These are phyloP conservation scores for Nicotiana rustica DNA, from an alignment of 305 asterid species.

Conservation along the genomic window DNA sequence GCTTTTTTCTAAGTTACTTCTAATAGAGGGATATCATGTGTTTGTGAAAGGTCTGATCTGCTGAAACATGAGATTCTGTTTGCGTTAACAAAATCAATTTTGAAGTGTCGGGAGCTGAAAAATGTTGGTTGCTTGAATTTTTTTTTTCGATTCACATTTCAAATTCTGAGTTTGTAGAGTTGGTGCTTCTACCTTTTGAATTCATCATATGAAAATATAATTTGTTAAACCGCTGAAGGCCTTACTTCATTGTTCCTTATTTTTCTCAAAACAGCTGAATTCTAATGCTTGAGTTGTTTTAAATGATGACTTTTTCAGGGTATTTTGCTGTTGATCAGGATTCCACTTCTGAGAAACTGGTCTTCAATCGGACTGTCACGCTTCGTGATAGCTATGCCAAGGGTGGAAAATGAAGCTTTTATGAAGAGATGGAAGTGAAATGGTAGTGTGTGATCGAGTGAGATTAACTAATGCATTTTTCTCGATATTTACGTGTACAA, in stretches of 20 bases:
- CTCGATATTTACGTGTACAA: slow-evolving; percentile 32
- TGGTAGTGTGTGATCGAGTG: background rate
- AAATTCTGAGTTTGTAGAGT: background rate
- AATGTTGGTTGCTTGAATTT: background rate
- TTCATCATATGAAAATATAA: background rate
- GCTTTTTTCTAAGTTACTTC: background rate
- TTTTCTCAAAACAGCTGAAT: background rate
- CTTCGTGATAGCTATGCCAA: slow-evolving; percentile 74
- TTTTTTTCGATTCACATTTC: background rate
- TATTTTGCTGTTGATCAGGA: slow-evolving; percentile 77
- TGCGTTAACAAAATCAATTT: background rate
- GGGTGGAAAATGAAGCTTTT: slow-evolving; percentile 59
- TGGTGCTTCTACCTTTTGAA: background rate
- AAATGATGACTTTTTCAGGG: slow-evolving; percentile 51
- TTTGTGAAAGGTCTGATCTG: background rate
- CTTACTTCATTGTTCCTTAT: background rate
- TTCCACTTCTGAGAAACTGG: slow-evolving; percentile 68
- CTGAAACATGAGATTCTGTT: background rate
- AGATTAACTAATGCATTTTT: background rate
- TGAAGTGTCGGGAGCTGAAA: background rate
- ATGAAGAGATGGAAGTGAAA: background rate
- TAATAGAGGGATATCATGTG: background rate
- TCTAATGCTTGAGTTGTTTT: background rate
- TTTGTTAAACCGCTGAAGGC: no score
- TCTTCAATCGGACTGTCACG: slow-evolving; percentile 83